Evolutionary conservation across 345 rosid genomes (phyloP).

Genomic region (Gossypium rotundifolium): DNA sequence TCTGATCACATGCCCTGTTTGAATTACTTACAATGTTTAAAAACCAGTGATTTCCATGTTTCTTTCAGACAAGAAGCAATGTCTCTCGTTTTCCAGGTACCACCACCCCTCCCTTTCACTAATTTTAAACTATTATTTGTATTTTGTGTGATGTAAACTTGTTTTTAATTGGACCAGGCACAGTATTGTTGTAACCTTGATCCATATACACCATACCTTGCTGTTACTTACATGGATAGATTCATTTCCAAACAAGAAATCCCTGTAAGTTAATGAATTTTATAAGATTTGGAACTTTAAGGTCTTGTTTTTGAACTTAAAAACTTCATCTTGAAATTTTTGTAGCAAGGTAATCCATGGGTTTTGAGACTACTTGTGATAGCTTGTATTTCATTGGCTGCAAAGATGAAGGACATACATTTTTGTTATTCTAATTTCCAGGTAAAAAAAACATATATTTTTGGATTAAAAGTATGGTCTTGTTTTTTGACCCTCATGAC

Average conservation of each 20-base stretch:
- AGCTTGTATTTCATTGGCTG: constrained; percentile 44
- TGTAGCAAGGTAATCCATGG: constrained; percentile 44
- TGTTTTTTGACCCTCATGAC: neutral
- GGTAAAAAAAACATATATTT: constrained; percentile 17
- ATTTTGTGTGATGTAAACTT: neutral
- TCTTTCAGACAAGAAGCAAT: constrained; percentile 42
- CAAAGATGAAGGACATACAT: constrained; percentile 36
- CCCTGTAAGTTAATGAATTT: constrained; percentile 21
- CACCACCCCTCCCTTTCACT: too few relatives aligned
- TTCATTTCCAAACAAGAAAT: constrained; percentile 36
- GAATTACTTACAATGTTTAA: constrained; percentile 17
- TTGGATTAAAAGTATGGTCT: neutral
- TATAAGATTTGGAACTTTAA: neutral
- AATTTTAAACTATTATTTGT: neutral
- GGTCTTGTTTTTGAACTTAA: neutral
- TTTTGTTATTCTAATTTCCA: constrained; percentile 28
- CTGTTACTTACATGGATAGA: constrained; percentile 47
- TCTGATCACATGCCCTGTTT: constrained; percentile 39
- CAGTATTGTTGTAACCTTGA: constrained; percentile 30
- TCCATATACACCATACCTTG: constrained; percentile 33
- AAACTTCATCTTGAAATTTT: constrained; percentile 1
- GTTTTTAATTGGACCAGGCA: constrained; percentile 11
- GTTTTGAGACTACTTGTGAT: constrained; percentile 27
- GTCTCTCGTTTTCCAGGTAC: constrained; percentile 36
- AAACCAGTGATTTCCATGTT: constrained; percentile 12